Evolutionary conservation across 768 basidiomycete species (phyloP), one percentile per base, ranked within the genome.

Genomic region (button mushroom (Agaricus bisporus)): DNA sequence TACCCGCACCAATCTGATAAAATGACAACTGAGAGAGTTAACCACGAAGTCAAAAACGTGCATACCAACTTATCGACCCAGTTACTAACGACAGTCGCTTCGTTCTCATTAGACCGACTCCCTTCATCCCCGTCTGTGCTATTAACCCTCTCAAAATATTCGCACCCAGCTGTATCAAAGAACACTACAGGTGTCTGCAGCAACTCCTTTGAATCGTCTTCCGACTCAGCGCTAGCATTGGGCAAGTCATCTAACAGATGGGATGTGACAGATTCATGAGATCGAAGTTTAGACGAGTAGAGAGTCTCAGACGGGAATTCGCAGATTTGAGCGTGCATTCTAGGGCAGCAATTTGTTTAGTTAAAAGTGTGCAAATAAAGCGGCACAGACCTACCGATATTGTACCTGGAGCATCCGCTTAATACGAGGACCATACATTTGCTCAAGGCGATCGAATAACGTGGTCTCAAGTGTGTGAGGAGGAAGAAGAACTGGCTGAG

Each of bases 61-160:
- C 61, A 15, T 56, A 94, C 93, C 66, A 98, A 69, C 61, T 79
- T 85, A 41, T 86, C 80, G 0, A 91, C 83, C 86, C 92, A 95
- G 53, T 77, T 78, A 63, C 81, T 83, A 1, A 95, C 94, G 9
- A 97, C 80, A 10, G 78, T 82, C 0, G 86, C 93, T 62, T 99
- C 97, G 62, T 99, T 98, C 70, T 95, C 95, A 61, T 99, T 99
- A 60, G 83, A 87, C 57, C 86, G 79, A 58, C 91, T 95, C 0
- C 93, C 94, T 61, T 95, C 94, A 61, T 92, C 90, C n/a, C 77
- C 74, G 52, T 86, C 85, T 10, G 10, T 48, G 5, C 43, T 42
- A 15, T 91, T 88, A 0, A 82, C 64, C 14, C 91, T 73, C 64
- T 98, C 97, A 61, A 85, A 97, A 62, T 91, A 95, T 65, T 97